A percentile compares a stretch with the other conserved stretches of the same genome.
Conservation (phyloP, 345 rosid genomes). For the Citrus sinensis region DNA sequence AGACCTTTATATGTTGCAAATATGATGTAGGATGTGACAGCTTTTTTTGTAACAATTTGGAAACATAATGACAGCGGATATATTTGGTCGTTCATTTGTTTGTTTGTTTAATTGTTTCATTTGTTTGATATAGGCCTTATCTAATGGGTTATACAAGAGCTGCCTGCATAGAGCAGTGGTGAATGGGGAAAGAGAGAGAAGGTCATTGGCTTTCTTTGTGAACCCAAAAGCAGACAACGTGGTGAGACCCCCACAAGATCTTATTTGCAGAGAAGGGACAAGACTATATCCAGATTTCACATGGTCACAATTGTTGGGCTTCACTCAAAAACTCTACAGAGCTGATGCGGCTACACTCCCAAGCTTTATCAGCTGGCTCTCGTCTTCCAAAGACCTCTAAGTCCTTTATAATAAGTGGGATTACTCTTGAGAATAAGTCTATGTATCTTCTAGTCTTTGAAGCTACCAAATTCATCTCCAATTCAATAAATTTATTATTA, state of each 20-base stretch:
- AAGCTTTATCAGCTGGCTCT: slow-evolving; percentile 40
- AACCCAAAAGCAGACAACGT: slow-evolving; percentile 58
- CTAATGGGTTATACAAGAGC: slow-evolving; percentile 65
- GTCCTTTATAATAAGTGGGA: background rate
- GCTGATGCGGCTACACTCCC: slow-evolving; percentile 45
- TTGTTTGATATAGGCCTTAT: slow-evolving; percentile 39
- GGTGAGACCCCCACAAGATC: slow-evolving; percentile 65
- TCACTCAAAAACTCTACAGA: slow-evolving; percentile 52
- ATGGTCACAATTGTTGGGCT: slow-evolving; percentile 64
- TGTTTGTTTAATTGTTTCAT: background rate
- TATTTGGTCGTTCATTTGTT: too few species aligned
- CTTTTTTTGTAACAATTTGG: too few species aligned
- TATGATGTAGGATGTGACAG: too few species aligned
- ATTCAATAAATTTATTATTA: too few species aligned
- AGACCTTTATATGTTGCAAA: too few species aligned
- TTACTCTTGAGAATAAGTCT: too few species aligned
- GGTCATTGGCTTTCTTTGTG: slow-evolving; percentile 54
- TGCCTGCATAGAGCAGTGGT: slow-evolving; percentile 73
- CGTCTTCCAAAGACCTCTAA: slow-evolving; percentile 14
- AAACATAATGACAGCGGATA: too few species aligned
- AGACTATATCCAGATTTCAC: slow-evolving; percentile 72
- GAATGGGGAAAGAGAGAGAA: slow-evolving; percentile 47
- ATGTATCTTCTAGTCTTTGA: too few species aligned
- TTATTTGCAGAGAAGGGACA: slow-evolving; percentile 29
- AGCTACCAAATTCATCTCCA: too few species aligned